Evolutionary conservation across 768 basidiomycete species (phyloP), one percentile per base, ranked within the genome.

Genomic region (Suillus subluteus): DNA sequence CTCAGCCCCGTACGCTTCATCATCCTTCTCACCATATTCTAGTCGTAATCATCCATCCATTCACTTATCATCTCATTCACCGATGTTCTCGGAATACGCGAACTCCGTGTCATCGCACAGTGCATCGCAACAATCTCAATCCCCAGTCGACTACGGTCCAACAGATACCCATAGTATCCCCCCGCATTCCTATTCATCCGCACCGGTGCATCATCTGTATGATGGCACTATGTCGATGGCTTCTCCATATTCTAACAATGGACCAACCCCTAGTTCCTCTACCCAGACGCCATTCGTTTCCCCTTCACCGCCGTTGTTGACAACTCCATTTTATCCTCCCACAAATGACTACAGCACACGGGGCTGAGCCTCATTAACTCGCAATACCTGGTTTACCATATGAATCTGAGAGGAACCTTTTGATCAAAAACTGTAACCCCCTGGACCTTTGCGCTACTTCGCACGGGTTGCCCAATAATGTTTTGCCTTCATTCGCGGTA

Each of bases 241-340:
- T 6, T 62, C 65, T 38, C 48, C 71, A 40, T 73, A 72, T n/a
- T 65, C 67, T n/a, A 23, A 63, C 26, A 55, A 43, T 23, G 32
- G 69, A 61, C 67, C 67, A n/a, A 9, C 63, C 61, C 44, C 58
- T 62, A 48, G 63, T 50, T 38, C 64, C 44, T 44, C 64, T 50
- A 40, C 62, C 7, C 62, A 71, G 13, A 62, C 64, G 7, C 59
- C 69, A 40, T 72, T 72, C 46, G 62, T 58, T 44, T 67, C 72
- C 4, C 67, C 70, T 11, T 76, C 76, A 7, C 75, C 71, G 12
- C 74, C 76, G 50, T 63, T 75, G 38, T 65, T 73, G 40, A 74
- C 73, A 18, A 73, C 76, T 32, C 70, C 77, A 26, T 80, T 78
- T 67, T 74, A 78, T 58, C 75, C 79, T 23, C 32, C 67, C 16